phyloP scores from a whole-genome alignment of 1,139 yeast genomes.

The Eremothecium sinecaudum region DNA sequence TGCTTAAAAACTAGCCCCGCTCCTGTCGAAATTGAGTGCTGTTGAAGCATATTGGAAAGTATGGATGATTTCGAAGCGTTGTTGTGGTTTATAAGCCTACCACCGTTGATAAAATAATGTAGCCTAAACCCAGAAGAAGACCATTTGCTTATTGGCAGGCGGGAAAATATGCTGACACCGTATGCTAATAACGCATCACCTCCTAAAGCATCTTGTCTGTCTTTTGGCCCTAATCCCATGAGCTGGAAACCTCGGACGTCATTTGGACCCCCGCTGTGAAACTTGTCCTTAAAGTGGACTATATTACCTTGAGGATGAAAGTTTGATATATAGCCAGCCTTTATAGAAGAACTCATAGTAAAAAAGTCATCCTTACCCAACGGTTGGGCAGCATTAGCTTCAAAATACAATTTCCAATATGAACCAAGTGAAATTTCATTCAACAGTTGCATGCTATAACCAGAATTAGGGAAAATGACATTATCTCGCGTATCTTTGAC shows the following conservation, averaged over 20 bases:
- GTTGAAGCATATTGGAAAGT: constrained; percentile 28
- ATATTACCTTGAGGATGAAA: constrained; percentile 22
- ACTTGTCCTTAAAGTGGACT: constrained; percentile 37
- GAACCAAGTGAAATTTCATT: constrained; percentile 40
- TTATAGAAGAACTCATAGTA: constrained; percentile 37
- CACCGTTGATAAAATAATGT: constrained; percentile 66
- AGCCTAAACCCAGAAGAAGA: constrained; percentile 54
- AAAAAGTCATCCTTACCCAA: constrained; percentile 24
- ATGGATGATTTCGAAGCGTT: constrained; percentile 20
- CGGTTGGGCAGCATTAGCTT: constrained; percentile 38
- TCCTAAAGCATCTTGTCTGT: constrained; percentile 47
- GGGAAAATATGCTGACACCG: constrained; percentile 60
- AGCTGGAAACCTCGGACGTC: constrained; percentile 29
- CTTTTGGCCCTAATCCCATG: constrained; percentile 83
- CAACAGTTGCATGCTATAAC: constrained; percentile 44
- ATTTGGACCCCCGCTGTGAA: constrained; percentile 46
- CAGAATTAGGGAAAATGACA: constrained; percentile 47
- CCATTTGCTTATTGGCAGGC: constrained; percentile 47
- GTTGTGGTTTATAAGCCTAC: constrained; percentile 46
- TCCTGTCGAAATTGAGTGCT: constrained; percentile 56
- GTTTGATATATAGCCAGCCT: constrained; percentile 45
- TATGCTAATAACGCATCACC: constrained; percentile 69
- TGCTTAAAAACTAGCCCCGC: constrained; percentile 74
- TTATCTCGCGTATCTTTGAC: constrained; percentile 52
- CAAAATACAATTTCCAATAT: constrained; percentile 33